These are phyloP conservation scores for Salix koriyanagi DNA, from an alignment of 345 rosid species.

Conservation along the genomic window DNA sequence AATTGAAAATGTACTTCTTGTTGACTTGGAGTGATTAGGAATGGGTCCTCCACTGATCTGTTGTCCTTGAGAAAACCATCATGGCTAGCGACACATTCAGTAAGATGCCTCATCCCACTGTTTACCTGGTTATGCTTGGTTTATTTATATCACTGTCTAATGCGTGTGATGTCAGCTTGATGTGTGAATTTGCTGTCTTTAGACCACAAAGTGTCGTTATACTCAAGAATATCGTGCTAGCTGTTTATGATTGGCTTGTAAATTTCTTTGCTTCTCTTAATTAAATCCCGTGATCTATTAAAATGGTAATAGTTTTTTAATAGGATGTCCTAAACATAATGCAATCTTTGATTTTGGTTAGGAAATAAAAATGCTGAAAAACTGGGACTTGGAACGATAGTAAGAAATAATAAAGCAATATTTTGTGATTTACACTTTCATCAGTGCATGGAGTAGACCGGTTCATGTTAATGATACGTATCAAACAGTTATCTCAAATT, in stretches of 20 bases:
- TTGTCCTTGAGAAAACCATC: conserved; percentile 65
- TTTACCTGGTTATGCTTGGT: not conserved
- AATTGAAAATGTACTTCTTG: not conserved
- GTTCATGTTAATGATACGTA: too few species aligned
- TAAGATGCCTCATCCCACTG: conserved; percentile 29
- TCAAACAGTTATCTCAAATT: too few species aligned
- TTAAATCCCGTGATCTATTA: too few species aligned
- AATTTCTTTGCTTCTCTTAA: not conserved
- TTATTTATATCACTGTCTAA: not conserved
- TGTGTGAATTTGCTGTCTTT: not conserved
- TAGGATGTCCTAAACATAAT: too few species aligned
- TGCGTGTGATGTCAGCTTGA: not conserved
- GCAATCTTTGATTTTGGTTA: too few species aligned
- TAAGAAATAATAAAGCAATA: too few species aligned
- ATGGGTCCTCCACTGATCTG: conserved; percentile 38
- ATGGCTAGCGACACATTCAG: conserved; percentile 81
- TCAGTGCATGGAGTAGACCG: too few species aligned
- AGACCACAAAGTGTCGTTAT: too few species aligned
- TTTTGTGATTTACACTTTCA: too few species aligned
- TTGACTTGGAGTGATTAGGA: conserved; percentile 41
- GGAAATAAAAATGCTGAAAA: too few species aligned
- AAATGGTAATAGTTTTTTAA: too few species aligned
- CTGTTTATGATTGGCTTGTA: not conserved
- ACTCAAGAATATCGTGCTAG: not conserved
- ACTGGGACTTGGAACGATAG: too few species aligned